Conservation (phyloP, 2,329 filamentous ascomycete genomes). For the Penicillium thymicola region DNA sequence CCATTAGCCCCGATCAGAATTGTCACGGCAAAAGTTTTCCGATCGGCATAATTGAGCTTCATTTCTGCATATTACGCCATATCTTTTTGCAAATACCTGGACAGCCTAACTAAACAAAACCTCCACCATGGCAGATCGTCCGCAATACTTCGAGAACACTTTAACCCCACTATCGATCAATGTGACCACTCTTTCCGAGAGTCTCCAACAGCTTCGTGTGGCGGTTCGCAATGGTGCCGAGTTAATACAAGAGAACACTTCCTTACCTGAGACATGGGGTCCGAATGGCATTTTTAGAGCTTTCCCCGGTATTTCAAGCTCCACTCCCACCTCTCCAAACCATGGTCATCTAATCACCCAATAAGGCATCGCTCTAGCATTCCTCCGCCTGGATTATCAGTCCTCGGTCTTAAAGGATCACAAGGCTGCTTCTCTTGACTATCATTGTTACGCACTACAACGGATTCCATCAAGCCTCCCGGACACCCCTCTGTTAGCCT, state of each 20-base stretch:
- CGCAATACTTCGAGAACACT: constrained; percentile 23
- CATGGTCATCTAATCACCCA: constrained; percentile 1
- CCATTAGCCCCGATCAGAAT: not conserved
- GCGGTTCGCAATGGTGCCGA: constrained; percentile 30
- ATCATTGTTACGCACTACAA: constrained; percentile 27
- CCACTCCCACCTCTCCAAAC: not conserved
- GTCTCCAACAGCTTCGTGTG: constrained; percentile 29
- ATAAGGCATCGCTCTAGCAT: constrained; percentile 37
- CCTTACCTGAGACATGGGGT: constrained; percentile 23
- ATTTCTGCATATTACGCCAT: constrained; percentile 12
- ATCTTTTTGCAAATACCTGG: not conserved
- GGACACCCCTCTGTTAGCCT: constrained; percentile 25
- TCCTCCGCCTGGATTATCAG: constrained; percentile 40
- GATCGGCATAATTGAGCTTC: not conserved
- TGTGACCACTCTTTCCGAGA: constrained; percentile 10
- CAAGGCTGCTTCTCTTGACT: constrained; percentile 19
- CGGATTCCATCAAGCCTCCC: constrained; percentile 26
- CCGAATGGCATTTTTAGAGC: constrained; percentile 32
- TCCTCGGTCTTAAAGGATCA: constrained; percentile 22
- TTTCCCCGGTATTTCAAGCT: constrained; percentile 28
- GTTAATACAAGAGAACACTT: constrained; percentile 24
- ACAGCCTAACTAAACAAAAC: not conserved
- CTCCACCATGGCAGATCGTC: constrained; percentile 18
- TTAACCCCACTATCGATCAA: constrained; percentile 15
- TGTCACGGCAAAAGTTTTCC: not conserved